These are phyloP conservation scores for Incumbomyces lentus DNA, from an alignment of 2,329 filamentous ascomycete species.

Conservation along the genomic window DNA sequence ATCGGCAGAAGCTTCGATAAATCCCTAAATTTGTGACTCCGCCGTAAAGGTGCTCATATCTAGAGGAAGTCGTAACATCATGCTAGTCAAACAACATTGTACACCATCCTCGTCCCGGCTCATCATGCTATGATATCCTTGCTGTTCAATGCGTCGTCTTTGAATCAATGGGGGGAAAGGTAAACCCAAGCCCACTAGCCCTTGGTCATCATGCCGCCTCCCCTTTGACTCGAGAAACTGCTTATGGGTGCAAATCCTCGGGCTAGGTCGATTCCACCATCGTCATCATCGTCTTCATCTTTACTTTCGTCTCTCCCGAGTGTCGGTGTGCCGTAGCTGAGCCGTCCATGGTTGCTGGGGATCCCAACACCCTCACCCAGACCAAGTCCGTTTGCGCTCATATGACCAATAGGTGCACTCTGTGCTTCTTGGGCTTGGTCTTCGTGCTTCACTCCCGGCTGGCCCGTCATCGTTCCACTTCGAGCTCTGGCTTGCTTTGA, in stretches of 20 bases:
- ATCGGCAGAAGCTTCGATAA: no score
- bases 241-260: conserved; percentile 41
- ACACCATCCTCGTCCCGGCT: not conserved
- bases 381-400: conserved; percentile 4
- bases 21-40: no score
- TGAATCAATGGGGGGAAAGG: not conserved
- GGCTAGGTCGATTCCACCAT: conserved; percentile 36
- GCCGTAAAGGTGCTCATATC: no score
- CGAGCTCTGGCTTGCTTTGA: conserved; percentile 30
- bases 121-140: not conserved
- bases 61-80: not conserved
- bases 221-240: conserved; percentile 16
- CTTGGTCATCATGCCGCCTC: conserved; percentile 10
- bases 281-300: conserved; percentile 28
- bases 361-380: conserved; percentile 6
- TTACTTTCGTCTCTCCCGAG: conserved; percentile 7
- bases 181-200: conserved; percentile 1
- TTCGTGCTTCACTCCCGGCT: conserved; percentile 27
- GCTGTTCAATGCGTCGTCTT: not conserved
- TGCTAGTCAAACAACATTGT: conserved; percentile 4
- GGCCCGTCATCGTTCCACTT: conserved; percentile 19
- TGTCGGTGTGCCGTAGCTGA: not conserved
- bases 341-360: not conserved
- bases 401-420: not conserved
- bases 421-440: conserved; percentile 4